These are phyloP conservation scores for Gaultheria prostrata DNA, from an alignment of 148 eudicot genomes.

Conservation along the genomic window DNA sequence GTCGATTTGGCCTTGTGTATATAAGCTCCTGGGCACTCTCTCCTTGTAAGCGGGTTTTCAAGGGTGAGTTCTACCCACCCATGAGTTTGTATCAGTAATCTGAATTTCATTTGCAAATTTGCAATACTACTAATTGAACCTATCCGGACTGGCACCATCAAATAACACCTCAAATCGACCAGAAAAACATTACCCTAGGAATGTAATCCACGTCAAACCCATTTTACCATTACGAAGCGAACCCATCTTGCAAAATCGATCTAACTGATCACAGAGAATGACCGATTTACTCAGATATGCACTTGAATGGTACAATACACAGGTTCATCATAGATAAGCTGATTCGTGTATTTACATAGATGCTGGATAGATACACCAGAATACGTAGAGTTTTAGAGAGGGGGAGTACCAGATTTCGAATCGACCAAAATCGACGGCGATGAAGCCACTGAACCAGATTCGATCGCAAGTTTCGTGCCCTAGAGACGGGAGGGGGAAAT, in stretches of 20 bases:
- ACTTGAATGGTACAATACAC: not conserved
- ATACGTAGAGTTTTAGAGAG: not conserved
- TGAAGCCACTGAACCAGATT: not conserved
- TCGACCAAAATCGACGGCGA: not conserved
- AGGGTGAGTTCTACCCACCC: too few species aligned
- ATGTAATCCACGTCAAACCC: not conserved
- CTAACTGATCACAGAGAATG: too few species aligned
- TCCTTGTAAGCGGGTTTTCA: too few species aligned
- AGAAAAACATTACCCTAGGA: not conserved
- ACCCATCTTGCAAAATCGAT: not conserved
- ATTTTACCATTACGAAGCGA: not conserved
- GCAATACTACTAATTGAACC: not conserved
- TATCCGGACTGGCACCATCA: not conserved
- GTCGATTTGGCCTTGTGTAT: too few species aligned
- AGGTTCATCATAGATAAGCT: not conserved
- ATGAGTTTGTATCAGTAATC: too few species aligned
- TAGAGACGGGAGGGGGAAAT: not conserved
- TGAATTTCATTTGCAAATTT: too few species aligned
- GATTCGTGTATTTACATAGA: not conserved
- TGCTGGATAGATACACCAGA: not conserved
- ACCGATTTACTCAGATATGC: not conserved
- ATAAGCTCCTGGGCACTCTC: too few species aligned
- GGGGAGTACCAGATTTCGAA: not conserved
- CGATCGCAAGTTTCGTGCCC: not conserved
- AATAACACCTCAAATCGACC: not conserved